Conservation (phyloP, 177 flowering plant species). For the Tripterygium wilfordii region DNA sequence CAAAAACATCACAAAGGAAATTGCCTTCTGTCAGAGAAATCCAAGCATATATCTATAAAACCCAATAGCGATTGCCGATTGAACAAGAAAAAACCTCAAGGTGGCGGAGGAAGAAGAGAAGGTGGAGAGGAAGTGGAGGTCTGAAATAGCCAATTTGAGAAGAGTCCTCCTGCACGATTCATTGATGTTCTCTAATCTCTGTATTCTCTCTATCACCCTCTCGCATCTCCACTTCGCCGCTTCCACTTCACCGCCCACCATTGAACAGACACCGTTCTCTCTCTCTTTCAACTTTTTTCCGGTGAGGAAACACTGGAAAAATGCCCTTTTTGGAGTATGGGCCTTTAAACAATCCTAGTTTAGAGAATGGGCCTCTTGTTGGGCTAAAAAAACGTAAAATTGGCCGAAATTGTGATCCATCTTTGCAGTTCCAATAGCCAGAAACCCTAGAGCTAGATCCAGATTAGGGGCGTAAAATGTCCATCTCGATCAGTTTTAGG, state of each 20-base stretch:
- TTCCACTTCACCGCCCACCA: slow-evolving; percentile 13
- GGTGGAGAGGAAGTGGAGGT: slow-evolving; percentile 32
- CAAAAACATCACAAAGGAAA: background rate
- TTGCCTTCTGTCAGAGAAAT: background rate
- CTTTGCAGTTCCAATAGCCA: too few species aligned
- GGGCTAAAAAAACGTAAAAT: too few species aligned
- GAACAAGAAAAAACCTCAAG: slow-evolving; percentile 12
- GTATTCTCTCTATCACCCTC: slow-evolving; percentile 12
- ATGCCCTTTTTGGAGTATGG: too few species aligned
- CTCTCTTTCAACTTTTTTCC: too few species aligned
- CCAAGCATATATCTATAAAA: background rate
- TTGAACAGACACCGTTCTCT: too few species aligned
- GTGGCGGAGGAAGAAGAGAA: slow-evolving; percentile 2
- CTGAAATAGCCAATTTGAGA: slow-evolving; percentile 26
- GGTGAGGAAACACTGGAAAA: too few species aligned
- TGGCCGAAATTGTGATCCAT: too few species aligned
- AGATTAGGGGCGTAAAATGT: too few species aligned
- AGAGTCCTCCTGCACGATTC: slow-evolving; percentile 32
- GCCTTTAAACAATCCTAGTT: too few species aligned
- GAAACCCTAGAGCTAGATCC: too few species aligned
- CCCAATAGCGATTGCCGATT: background rate
- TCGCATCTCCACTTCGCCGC: slow-evolving; percentile 28
- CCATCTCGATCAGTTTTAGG: too few species aligned
- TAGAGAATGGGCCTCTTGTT: too few species aligned
- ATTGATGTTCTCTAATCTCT: slow-evolving; percentile 18